A percentile compares a stretch with the other conserved stretches of the same genome.
Evolutionary conservation across 1,284 basidiomycete species (phyloP).

Genomic region (Leccinum pseudoinsigne): DNA sequence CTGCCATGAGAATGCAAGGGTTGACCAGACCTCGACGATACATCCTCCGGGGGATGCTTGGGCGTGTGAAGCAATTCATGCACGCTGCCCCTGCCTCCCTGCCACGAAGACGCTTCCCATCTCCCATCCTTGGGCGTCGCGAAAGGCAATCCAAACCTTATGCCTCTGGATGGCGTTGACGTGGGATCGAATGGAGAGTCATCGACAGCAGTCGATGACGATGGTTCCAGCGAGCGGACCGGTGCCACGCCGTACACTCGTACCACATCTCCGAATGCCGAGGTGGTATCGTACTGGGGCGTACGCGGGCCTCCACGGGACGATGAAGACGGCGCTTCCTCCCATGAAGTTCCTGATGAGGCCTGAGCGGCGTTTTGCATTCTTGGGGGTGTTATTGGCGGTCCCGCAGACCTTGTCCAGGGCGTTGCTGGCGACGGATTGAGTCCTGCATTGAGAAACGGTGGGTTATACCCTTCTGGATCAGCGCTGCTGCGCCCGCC

Average conservation of each 20-base stretch:
- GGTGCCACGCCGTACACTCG: constrained; percentile 48
- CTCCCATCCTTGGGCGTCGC: constrained; percentile 56
- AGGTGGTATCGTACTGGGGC: constrained; percentile 41
- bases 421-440: constrained; percentile 55
- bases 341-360: constrained; percentile 49
- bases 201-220: constrained; percentile 35
- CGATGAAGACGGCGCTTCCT: constrained; percentile 37
- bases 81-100: constrained; percentile 32
- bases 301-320: constrained; percentile 47
- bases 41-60: constrained; percentile 28
- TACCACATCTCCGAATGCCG: constrained; percentile 36
- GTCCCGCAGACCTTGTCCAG: constrained; percentile 35
- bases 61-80: constrained; percentile 52
- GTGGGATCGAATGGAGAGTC: constrained; percentile 68
- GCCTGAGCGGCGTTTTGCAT: constrained; percentile 32
- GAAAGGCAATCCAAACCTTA: constrained; percentile 55
- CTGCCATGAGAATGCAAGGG: constrained; percentile 14
- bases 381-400: constrained; percentile 47
- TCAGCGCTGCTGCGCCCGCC: constrained; percentile 18
- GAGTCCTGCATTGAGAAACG: constrained; percentile 52
- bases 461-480: constrained; percentile 45
- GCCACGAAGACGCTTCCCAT: constrained; percentile 36
- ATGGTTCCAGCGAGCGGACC: constrained; percentile 37
- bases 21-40: constrained; percentile 10
- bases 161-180: constrained; percentile 71